Evolutionary conservation across 306 rosid species (phyloP).

Genomic region (Quercus alba): DNA sequence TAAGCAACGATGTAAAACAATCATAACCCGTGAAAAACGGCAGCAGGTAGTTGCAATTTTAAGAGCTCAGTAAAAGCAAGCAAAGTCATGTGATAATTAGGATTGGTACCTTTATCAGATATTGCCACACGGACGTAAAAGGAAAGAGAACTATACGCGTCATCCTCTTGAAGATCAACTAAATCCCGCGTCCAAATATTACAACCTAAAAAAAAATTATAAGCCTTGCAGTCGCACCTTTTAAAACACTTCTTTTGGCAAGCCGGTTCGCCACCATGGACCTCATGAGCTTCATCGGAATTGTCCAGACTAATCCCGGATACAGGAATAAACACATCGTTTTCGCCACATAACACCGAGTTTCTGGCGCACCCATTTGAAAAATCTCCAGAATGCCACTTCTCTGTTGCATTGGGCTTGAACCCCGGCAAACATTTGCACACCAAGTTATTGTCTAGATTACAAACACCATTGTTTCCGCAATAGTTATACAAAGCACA

Average conservation of each 20-base stretch:
- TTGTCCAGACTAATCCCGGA: background rate
- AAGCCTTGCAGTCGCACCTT: slow-evolving; percentile 20
- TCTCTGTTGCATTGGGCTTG: background rate
- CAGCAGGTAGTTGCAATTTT: no score
- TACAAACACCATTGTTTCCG: no score
- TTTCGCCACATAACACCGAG: accelerated
- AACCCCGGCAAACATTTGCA: slow-evolving; percentile 12
- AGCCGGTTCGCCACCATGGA: background rate
- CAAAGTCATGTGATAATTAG: no score
- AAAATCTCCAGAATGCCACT: background rate
- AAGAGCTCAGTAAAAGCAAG: accelerated
- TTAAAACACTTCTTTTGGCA: slow-evolving; percentile 22
- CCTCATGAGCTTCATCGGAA: accelerated
- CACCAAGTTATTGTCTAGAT: no score
- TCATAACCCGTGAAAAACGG: no score
- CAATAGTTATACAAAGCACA: no score
- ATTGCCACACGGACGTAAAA: background rate
- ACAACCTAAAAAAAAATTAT: no score
- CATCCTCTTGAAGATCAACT: slow-evolving; percentile 15
- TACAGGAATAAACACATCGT: slow-evolving; percentile 1
- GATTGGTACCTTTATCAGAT: slow-evolving; percentile 31
- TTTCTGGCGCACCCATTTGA: background rate
- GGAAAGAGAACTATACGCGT: no score
- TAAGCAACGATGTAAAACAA: accelerated
- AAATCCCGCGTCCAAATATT: slow-evolving; percentile 6